Base-by-base conservation (phyloP, 805 yeast species). In the Cyberlindnera mrakii region DNA sequence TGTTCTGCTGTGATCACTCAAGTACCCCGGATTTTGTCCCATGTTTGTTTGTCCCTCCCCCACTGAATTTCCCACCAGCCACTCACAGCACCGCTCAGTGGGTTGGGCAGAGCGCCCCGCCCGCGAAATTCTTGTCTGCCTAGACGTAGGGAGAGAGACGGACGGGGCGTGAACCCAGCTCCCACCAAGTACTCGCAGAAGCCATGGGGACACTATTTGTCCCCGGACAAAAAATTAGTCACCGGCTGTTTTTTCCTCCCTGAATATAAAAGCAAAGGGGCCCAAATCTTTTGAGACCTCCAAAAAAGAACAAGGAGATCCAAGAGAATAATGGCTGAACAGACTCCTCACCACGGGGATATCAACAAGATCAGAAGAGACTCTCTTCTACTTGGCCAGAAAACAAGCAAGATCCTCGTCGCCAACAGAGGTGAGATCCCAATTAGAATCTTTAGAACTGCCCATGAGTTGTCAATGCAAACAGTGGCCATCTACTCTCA, bases 401-500 rank as follows among this genome's bases (percentile, higher is more conserved):
- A 62, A 41, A 59, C 66, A 40, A 66, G 65, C 64, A 80, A 80
- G 71, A 77, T 85, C 59, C 69, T 85, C 49, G 93, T 85, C 33
- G 91, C 91, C 51, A 84, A 83, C 70, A 72, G 93, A 69, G 93
- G 91, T 56, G 91, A 85, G 65, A 84, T 84, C 55, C 91, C 91
- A 35, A 82, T 83, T 59, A 70, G 93, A 68, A 90, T 91, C 63
- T 91, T 91, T 69, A 79, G 99, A 69, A 83, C 97, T 31, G 99
- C 99, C 48, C 99, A 93, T 68, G 99, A 91, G 67, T 74, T 91
- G 59, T 85, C 96, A 18, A 87, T 93, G 96, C 89, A 86, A 60
- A 90, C 99, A 0, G 96, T 93, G 34, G 99, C 98, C 37, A 84
- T 91, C 60, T 91, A 89, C 66, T 89, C 97, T 30, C 95, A 91